phyloP scores from a whole-genome alignment of 2,329 filamentous ascomycete species.

The Endothia cerciana region DNA sequence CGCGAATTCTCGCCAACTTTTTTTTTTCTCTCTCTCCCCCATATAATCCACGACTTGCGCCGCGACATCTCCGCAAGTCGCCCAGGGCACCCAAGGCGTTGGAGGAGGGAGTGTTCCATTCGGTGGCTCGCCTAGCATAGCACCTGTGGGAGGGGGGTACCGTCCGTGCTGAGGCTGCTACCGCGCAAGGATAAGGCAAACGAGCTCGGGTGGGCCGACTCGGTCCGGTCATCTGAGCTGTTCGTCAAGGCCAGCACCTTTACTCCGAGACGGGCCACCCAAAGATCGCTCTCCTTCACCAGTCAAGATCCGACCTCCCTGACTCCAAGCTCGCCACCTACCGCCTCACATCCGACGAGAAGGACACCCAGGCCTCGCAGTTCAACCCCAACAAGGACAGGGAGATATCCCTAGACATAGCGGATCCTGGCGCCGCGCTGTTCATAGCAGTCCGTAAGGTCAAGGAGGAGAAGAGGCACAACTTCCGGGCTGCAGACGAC shows the following conservation, averaged over 20 bases:
- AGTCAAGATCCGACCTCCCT: conserved; percentile 54
- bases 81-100: too few relatives aligned
- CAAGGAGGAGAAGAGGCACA: conserved; percentile 62
- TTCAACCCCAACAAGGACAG: conserved; percentile 61
- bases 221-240: conserved; percentile 61
- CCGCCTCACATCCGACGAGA: conserved; percentile 61
- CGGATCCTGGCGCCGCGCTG: conserved; percentile 61
- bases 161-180: conserved; percentile 58
- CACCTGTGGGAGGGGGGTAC: conserved; percentile 64
- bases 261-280: conserved; percentile 63
- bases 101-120: too few relatives aligned
- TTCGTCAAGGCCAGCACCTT: conserved; percentile 63
- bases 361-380: conserved; percentile 54
- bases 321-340: conserved; percentile 63
- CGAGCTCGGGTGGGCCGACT: conserved; percentile 54
- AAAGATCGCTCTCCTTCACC: conserved; percentile 62
- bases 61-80: neutral
- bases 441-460: conserved; percentile 64
- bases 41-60: too few relatives aligned
- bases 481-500: conserved; percentile 54
- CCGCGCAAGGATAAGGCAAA: conserved; percentile 49
- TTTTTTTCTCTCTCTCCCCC: neutral
- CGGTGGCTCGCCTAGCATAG: too few relatives aligned
- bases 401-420: conserved; percentile 56
- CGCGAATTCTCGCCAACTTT: too few relatives aligned